Conservation (phyloP, 2,329 filamentous ascomycete species). For the Colletotrichum costaricense region DNA sequence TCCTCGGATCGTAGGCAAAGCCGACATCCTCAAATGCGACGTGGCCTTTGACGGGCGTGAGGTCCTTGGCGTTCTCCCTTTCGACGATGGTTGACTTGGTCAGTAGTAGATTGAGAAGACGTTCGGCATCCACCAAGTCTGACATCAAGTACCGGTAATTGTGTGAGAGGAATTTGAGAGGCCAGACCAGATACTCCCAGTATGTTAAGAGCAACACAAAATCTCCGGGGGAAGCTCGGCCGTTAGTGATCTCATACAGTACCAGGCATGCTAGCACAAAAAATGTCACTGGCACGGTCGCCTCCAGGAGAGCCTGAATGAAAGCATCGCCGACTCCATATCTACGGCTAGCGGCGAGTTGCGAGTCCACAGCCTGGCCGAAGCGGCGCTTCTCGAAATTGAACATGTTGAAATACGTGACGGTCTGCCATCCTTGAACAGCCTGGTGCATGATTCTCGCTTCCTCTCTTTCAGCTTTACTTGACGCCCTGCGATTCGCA, state of each 20-base stretch:
- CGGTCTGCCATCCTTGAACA: constrained; percentile 70
- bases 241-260: constrained; percentile 62
- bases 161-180: constrained; percentile 46
- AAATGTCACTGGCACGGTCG: constrained; percentile 58
- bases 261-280: constrained; percentile 50
- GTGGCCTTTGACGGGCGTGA: constrained; percentile 58
- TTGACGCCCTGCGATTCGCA: constrained; percentile 48
- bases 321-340: constrained; percentile 40
- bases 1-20: constrained; percentile 66
- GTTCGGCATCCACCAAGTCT: constrained; percentile 74
- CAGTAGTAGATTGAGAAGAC: constrained; percentile 66
- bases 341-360: constrained; percentile 37
- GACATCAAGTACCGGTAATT: constrained; percentile 32
- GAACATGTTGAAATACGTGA: constrained; percentile 56
- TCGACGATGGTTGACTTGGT: constrained; percentile 67
- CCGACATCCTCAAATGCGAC: constrained; percentile 65
- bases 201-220: constrained; percentile 75
- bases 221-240: constrained; percentile 63
- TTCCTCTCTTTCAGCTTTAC: constrained; percentile 58
- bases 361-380: constrained; percentile 39
- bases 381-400: constrained; percentile 43
- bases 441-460: constrained; percentile 67
- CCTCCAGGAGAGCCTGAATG: constrained; percentile 45
- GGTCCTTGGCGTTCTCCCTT: constrained; percentile 52
- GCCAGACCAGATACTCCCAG: constrained; percentile 62